phyloP scores from a whole-genome alignment of 2,329 filamentous ascomycete genomes.

The Albophoma yamanashiensis region DNA sequence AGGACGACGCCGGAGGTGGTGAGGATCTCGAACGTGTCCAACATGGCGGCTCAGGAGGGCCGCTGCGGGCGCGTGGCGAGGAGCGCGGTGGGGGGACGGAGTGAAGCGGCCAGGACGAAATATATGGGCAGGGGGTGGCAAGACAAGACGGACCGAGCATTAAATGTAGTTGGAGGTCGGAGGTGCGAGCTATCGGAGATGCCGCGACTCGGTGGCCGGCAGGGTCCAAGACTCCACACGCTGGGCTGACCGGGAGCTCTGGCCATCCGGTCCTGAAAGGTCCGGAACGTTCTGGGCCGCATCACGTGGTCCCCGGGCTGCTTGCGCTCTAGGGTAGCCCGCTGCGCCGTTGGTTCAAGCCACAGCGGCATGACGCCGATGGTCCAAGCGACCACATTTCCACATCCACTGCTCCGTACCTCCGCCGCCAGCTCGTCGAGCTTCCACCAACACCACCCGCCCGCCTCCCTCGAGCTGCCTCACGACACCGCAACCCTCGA shows the following conservation, averaged over 20 bases:
- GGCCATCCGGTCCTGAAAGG: neutral
- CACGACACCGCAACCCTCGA: neutral
- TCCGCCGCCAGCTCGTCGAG: neutral
- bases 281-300: conserved; percentile 1
- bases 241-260: neutral
- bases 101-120: neutral
- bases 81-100: neutral
- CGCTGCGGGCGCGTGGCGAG: neutral
- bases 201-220: neutral
- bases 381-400: conserved; percentile 23
- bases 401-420: conserved; percentile 8
- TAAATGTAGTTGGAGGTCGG: neutral
- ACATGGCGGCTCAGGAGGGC: conserved; percentile 42
- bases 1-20: conserved; percentile 94
- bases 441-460: neutral
- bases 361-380: neutral
- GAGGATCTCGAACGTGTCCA: conserved; percentile 94
- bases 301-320: conserved; percentile 2
- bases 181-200: neutral
- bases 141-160: neutral
- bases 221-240: neutral
- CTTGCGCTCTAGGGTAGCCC: neutral
- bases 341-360: neutral
- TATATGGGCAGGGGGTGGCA: neutral
- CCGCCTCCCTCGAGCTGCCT: conserved; percentile 1